Conservation (phyloP, 2,329 filamentous ascomycete genomes). For the Cercospora sp. region DNA sequence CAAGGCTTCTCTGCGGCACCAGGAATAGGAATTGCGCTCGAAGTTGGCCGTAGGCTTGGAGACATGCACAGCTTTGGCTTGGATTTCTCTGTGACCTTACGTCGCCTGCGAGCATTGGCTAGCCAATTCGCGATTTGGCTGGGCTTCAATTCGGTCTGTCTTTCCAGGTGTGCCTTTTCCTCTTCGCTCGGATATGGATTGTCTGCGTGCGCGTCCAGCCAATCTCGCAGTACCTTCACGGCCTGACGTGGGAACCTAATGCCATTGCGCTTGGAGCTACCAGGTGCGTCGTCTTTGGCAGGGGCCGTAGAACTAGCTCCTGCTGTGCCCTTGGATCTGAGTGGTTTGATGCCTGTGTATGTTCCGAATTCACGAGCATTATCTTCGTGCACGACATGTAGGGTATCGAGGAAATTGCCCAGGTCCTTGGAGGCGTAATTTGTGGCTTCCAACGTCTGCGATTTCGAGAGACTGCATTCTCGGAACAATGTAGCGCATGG, state of each 20-base stretch:
- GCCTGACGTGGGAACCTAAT: constrained; percentile 79
- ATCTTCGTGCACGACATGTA: constrained; percentile 50
- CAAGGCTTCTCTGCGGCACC: constrained; percentile 41
- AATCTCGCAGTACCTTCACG: constrained; percentile 77
- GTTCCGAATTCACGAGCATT: constrained; percentile 36
- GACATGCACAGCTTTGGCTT: constrained; percentile 47
- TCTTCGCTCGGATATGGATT: constrained; percentile 88
- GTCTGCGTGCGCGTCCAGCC: constrained; percentile 75
- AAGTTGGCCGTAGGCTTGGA: constrained; percentile 64
- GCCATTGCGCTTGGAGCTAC: constrained; percentile 51
- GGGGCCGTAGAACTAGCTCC: constrained; percentile 21
- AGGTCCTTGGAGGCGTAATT: constrained; percentile 30
- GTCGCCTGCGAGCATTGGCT: constrained; percentile 80
- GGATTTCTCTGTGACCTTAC: constrained; percentile 65
- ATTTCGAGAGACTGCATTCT: constrained; percentile 49
- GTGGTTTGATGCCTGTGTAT: constrained; percentile 38
- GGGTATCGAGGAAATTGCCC: constrained; percentile 47
- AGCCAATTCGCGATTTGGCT: constrained; percentile 91
- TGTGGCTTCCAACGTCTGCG: constrained; percentile 31
- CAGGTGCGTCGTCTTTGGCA: constrained; percentile 36
- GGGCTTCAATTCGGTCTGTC: constrained; percentile 75
- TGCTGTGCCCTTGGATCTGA: constrained; percentile 28
- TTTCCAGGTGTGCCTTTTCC: constrained; percentile 77
- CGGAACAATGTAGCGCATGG: constrained; percentile 52
- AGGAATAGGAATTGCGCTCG: constrained; percentile 72